Percentiles rank a stretch among this genome's conserved stretches.
phyloP scores from a whole-genome alignment of 805 yeast species.

The Metschnikowia peoriensis region DNA sequence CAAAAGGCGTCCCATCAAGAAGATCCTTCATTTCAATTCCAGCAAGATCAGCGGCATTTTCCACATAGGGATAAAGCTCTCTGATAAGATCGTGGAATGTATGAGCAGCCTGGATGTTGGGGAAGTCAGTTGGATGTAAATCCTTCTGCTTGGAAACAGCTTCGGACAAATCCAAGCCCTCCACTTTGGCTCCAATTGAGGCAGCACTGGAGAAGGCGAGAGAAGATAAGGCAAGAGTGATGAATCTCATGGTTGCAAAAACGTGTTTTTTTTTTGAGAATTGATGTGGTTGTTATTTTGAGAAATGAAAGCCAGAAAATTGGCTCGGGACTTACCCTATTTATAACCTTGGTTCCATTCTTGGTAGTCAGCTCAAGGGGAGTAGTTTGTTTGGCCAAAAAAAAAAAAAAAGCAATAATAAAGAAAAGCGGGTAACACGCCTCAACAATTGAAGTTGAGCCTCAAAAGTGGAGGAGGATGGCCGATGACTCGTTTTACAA shows the following conservation, averaged over 20 bases:
- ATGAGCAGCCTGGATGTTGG: conserved; percentile 6
- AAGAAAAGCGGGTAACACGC: no score
- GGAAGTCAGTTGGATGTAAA: conserved; percentile 6
- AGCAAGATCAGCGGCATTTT: conserved; percentile 2
- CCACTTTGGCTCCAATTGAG: neutral
- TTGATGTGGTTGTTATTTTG: no score
- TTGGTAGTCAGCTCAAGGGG: no score
- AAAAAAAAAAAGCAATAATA: no score
- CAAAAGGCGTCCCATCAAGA: conserved; percentile 7
- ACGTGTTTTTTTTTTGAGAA: no score
- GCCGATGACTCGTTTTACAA: neutral
- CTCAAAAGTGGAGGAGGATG: neutral
- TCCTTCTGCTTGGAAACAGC: neutral
- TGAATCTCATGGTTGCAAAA: neutral
- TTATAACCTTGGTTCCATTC: no score
- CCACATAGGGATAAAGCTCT: conserved; percentile 1
- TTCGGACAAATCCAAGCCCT: neutral
- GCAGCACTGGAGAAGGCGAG: neutral
- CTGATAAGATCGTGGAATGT: conserved; percentile 1
- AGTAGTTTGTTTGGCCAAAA: no score
- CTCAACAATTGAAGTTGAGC: no score
- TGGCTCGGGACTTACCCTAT: no score
- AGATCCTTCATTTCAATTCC: conserved; percentile 4
- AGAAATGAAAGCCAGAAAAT: no score
- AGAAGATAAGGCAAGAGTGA: neutral